Conservation (phyloP, 2,329 filamentous ascomycete genomes). For the Trichophaea hybrida region DNA sequence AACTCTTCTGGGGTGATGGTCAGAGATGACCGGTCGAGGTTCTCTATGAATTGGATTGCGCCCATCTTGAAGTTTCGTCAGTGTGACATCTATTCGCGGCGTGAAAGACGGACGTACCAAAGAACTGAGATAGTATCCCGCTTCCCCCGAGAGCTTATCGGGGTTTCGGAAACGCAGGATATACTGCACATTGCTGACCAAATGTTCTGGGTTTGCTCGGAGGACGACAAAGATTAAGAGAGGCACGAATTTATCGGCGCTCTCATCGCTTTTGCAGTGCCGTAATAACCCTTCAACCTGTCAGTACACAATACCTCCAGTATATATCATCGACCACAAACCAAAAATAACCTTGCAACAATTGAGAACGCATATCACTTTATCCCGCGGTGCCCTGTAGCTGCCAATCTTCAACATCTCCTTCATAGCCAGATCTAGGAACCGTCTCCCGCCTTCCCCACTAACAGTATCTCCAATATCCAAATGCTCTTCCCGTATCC, state of each 20-base stretch:
- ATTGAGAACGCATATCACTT: conserved; percentile 95
- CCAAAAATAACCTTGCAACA: conserved; percentile 99
- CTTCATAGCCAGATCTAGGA: conserved; percentile 61
- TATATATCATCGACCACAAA: conserved; percentile 31
- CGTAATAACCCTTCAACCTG: conserved; percentile 57
- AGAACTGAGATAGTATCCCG: conserved; percentile 93
- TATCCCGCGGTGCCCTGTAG: conserved; percentile 91
- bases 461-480: conserved; percentile 61
- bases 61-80: conserved; percentile 49
- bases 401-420: conserved; percentile 93
- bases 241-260: conserved; percentile 89
- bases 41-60: conserved; percentile 92
- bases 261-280: conserved; percentile 84
- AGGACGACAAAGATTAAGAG: conserved; percentile 91
- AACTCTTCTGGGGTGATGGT: conserved; percentile 94
- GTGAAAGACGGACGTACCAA: conserved; percentile 41
- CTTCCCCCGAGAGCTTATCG: conserved; percentile 93
- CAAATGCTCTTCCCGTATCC: conserved; percentile 83
- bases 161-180: conserved; percentile 94
- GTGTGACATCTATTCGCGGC: conserved; percentile 4
- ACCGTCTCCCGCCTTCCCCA: conserved; percentile 72
- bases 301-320: neutral
- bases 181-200: conserved; percentile 96
- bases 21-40: conserved; percentile 80
- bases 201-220: conserved; percentile 82